Evolutionary conservation across 2,329 filamentous ascomycete genomes (phyloP), one percentile per base, ranked within the genome.

Genomic region (Ophiostoma novo-ulmi): DNA sequence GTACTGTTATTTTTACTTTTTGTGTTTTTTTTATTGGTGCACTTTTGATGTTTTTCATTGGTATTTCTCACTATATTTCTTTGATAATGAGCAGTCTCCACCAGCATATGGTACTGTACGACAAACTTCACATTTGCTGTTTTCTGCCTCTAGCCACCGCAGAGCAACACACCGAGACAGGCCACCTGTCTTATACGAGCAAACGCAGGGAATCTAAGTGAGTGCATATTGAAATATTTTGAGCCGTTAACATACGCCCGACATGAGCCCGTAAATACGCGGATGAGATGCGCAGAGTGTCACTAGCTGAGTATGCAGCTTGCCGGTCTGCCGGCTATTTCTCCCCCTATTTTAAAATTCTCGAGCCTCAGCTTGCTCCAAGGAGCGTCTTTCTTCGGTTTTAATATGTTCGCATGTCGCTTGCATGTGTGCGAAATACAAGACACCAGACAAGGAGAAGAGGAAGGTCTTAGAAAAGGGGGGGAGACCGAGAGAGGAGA

Each of bases 211-310:
- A 26, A 14, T 35, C 8, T 7, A 1, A 63, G 5, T 13, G 58
- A 36, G 26, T 63, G 58, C 58, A 35, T 36, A 63, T 63, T 20
- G 22, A 3, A 26, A 35, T 20, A 4, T 7, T 13, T 63, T 63
- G 26, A 31, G 58, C 58, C 58, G 58, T 63, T 35, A 17, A 14
- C 26, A 26, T 65, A 65, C 39, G 38, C 55, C 70, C 70, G 66
- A 70, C 11, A 39, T 11, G n/a, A 64, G 55, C 8, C 44, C 66
- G 66, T 68, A 68, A 68, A 26, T 70, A 70, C 64, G 64, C 26
- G 22, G n/a, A 26, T 67, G 36, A 44, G 64, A 35, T 63, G 26
- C 2, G 58, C 52, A 58, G 26, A 58, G n/a, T 10, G 44, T 3
- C 13, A 48, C 14, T 17, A n/a, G 20, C n/a, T 58, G 22, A 17